Evolutionary conservation across 139 green algal genomes (phyloP).

Genomic region (Haematococcus lacustris): DNA sequence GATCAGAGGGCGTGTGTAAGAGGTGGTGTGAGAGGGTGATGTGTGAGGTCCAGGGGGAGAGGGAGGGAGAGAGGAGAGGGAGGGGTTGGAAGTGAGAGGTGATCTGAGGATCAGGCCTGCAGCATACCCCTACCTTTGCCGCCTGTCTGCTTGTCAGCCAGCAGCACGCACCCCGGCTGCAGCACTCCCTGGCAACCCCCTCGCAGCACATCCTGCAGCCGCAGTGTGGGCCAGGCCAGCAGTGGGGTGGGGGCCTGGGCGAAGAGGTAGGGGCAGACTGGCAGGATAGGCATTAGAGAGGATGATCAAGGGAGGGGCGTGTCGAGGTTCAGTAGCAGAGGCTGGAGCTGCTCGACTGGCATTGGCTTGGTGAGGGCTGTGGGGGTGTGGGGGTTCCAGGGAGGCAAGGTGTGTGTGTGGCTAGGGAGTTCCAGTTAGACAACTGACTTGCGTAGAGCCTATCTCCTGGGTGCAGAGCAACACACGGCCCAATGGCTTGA

Average conservation of each 20-base stretch:
- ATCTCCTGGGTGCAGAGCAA: slow-evolving; percentile 36
- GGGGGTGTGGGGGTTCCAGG: background rate
- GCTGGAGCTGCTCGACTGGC: background rate
- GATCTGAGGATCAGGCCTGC: slow-evolving; percentile 42
- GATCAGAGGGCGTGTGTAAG: background rate
- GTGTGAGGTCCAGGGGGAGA: too few relatives aligned
- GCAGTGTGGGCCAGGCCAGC: background rate
- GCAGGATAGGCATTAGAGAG: background rate
- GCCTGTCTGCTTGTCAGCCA: slow-evolving; percentile 59
- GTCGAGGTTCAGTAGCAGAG: background rate
- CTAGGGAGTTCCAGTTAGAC: background rate
- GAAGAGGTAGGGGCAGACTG: background rate
- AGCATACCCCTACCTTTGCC: slow-evolving; percentile 79
- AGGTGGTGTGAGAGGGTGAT: background rate
- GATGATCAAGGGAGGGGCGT: too few relatives aligned
- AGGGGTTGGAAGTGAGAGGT: too few relatives aligned
- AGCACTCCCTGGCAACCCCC: slow-evolving; percentile 20
- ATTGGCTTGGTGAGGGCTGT: too few relatives aligned
- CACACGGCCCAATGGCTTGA: slow-evolving; percentile 28
- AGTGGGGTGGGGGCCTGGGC: background rate
- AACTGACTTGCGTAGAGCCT: slow-evolving; percentile 49
- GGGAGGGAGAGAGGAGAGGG: too few relatives aligned
- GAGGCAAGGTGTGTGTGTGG: background rate
- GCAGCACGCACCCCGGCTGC: slow-evolving; percentile 50
- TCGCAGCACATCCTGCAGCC: slow-evolving; percentile 45